Percentiles rank a stretch among this genome's conserved stretches.
Conservation (phyloP, 148 eudicot genomes). For the Euryodendron excelsum region DNA sequence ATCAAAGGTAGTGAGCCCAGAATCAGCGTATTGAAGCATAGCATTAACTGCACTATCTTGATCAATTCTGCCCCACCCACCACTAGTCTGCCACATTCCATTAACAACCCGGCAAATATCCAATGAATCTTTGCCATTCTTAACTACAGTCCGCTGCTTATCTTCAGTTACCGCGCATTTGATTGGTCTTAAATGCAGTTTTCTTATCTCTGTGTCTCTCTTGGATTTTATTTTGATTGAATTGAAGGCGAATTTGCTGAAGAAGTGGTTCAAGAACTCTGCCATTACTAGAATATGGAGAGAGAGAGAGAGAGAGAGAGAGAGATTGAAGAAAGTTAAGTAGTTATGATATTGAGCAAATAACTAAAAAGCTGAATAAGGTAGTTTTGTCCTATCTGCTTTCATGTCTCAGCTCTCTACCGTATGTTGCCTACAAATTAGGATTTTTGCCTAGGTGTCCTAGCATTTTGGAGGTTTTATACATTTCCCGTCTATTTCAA, state of each 20-base stretch:
- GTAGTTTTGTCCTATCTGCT: slow-evolving; percentile 19
- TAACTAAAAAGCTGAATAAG: not conserved
- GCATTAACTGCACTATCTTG: slow-evolving; percentile 58
- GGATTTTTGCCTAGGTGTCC: not conserved
- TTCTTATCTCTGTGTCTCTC: slow-evolving; percentile 19
- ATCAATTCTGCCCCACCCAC: slow-evolving; percentile 75
- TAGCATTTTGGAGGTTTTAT: not conserved
- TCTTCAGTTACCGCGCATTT: slow-evolving; percentile 44
- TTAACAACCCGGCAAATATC: slow-evolving; percentile 66
- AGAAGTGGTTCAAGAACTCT: slow-evolving; percentile 33
- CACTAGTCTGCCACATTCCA: slow-evolving; percentile 90
- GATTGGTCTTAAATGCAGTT: slow-evolving; percentile 28
- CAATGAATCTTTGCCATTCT: slow-evolving; percentile 67
- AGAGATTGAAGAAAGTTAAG: not conserved
- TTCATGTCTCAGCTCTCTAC: slow-evolving; percentile 14
- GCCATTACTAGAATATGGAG: slow-evolving; percentile 35
- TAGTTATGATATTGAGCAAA: not conserved
- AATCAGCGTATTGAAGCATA: slow-evolving; percentile 76
- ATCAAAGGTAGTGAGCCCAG: slow-evolving; percentile 72
- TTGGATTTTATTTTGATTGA: slow-evolving; percentile 23
- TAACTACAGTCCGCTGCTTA: slow-evolving; percentile 40
- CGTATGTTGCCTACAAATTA: not conserved
- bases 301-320: not conserved
- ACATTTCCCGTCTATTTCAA: not conserved
- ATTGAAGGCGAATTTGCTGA: slow-evolving; percentile 31